phyloP scores from a whole-genome alignment of 345 rosid genomes.

The Boechera stricta region DNA sequence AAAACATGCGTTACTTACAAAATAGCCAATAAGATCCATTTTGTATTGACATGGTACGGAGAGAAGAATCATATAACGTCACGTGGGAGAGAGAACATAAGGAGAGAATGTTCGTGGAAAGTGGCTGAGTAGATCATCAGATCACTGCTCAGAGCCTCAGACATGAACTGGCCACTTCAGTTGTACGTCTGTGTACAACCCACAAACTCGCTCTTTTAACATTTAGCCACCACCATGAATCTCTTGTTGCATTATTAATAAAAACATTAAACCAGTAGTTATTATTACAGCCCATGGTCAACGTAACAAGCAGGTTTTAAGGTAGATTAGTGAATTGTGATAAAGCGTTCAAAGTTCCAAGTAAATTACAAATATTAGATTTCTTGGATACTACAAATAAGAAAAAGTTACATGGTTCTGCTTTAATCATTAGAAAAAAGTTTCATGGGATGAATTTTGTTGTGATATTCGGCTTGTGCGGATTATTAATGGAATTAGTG shows the following conservation, averaged over 20 bases:
- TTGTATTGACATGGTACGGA: constrained; percentile 28
- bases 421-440: background rate
- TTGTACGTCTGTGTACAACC: constrained; percentile 31
- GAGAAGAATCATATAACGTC: constrained; percentile 19
- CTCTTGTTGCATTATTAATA: background rate
- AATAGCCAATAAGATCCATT: background rate
- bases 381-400: constrained; percentile 3
- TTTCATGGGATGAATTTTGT: background rate
- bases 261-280: background rate
- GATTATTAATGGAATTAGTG: background rate
- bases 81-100: constrained; percentile 26
- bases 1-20: background rate
- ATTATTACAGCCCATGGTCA: constrained; percentile 10
- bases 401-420: background rate
- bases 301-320: constrained; percentile 9
- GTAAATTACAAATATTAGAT: background rate
- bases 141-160: constrained; percentile 19
- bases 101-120: constrained; percentile 40
- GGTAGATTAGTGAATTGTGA: constrained; percentile 10
- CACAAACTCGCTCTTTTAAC: constrained; percentile 32
- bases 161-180: constrained; percentile 43
- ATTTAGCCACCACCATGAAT: constrained; percentile 17
- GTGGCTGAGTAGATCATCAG: background rate
- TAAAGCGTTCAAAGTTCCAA: constrained; percentile 24
- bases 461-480: background rate